Evolutionary conservation across 345 rosid genomes (phyloP).

Genomic region (Gossypium turneri): DNA sequence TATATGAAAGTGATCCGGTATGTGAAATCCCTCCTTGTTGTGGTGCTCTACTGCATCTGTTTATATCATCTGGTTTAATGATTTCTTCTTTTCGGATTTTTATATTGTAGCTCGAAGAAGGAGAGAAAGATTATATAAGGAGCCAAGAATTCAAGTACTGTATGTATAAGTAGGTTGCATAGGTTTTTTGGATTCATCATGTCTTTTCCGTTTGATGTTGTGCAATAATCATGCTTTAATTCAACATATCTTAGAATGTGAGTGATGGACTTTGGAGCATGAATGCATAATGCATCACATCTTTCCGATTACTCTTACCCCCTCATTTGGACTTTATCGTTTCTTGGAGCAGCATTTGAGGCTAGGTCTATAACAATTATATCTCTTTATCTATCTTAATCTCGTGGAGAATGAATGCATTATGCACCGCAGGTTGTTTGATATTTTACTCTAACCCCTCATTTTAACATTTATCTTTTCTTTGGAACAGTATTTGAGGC

Average conservation of each 20-base stretch:
- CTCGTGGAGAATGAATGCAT: not conserved
- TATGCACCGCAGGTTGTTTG: too few species aligned
- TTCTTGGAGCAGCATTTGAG: not conserved
- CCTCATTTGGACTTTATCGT: not conserved
- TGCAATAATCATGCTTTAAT: not conserved
- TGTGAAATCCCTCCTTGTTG: not conserved
- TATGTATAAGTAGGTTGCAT: constrained; percentile 14
- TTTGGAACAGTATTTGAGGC: not conserved
- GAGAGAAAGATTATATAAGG: constrained; percentile 14
- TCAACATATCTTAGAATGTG: not conserved
- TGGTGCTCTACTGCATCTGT: not conserved
- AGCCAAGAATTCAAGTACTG: constrained; percentile 13
- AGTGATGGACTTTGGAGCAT: not conserved
- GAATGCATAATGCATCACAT: not conserved
- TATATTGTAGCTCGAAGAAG: constrained; percentile 8
- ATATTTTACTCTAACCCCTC: not conserved
- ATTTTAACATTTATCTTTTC: not conserved
- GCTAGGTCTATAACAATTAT: not conserved
- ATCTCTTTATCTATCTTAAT: not conserved
- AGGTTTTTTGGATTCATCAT: not conserved
- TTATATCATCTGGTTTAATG: not conserved
- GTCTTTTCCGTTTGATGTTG: not conserved
- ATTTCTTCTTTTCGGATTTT: not conserved
- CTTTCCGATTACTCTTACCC: not conserved
- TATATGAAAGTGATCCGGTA: constrained; percentile 23